Base-by-base conservation (phyloP, 1,284 basidiomycete genomes). In the Microbotryum violaceum region DNA sequence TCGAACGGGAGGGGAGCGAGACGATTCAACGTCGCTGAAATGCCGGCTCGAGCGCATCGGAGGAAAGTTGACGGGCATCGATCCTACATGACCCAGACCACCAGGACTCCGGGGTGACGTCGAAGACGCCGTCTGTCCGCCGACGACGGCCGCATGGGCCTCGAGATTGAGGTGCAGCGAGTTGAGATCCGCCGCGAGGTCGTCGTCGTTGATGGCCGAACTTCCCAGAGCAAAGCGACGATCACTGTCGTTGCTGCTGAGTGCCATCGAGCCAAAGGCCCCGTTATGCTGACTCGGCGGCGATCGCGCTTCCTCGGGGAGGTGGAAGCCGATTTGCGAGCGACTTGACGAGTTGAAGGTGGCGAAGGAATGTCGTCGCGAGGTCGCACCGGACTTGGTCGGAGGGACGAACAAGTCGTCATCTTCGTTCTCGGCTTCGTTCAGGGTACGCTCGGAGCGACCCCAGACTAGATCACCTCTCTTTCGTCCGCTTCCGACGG, bases 161-260 rank as follows among this genome's bases (percentile, higher is more conserved):
- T 73, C 70, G 49, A 73, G 65, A 56, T 72, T 70, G 21, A 73
- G 64, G 49, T 72, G 70, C 14, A 73, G 60, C 49, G 72, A 70
- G 57, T 72, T 71, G 42, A 73, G 62, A 56, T 72, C 70, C 6
- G 69, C 66, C 2, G 71, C 70, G 49, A 73, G 64, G 46, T 70
- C 65, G 56, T 72, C 70, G 49, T 73, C 72, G 54, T 71, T 68
- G 51, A 71, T 62, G 8, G 71, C 70, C n/a, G 71, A 71, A 51
- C 61, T 62, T 5, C 70, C 69, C 20, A 58, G 49, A 4, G 60
- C 61, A 31, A 25, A 45, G 21, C 63, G 47, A 12, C 57, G 56
- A 20, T 54, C 62, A 16, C 53, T 27, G 10, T 51, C 20, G 9
- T 33, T 53, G 2, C 56, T 53, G 49, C 50, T 56, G 50, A 46